phyloP scores from a whole-genome alignment of 257 asterid genomes.

The Datura wrightii region DNA sequence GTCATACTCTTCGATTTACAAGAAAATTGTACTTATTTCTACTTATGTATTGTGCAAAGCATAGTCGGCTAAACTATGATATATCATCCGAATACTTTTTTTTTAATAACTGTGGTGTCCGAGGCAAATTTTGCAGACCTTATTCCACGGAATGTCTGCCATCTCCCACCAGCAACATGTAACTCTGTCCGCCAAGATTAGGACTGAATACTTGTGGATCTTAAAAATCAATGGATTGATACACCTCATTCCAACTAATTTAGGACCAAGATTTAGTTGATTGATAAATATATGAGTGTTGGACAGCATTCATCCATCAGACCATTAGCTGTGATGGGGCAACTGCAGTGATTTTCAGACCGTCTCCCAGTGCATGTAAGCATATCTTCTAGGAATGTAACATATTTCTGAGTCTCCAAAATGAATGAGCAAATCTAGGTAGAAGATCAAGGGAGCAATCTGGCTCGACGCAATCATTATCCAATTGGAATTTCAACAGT shows the following conservation, averaged over 20 bases:
- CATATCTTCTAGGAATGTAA: too few species aligned
- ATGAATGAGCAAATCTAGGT: neutral
- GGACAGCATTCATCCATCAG: neutral
- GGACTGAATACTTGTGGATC: neutral
- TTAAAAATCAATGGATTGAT: neutral
- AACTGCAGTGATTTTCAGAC: neutral
- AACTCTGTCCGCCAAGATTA: too few species aligned
- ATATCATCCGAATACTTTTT: neutral
- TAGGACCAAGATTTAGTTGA: neutral
- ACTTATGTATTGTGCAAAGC: neutral
- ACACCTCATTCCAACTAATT: neutral
- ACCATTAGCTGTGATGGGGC: neutral
- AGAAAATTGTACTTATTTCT: neutral
- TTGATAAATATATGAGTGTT: neutral
- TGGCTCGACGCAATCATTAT: neutral
- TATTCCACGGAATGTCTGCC: too few species aligned
- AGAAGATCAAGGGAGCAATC: neutral
- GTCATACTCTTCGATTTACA: neutral
- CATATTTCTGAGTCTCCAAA: conserved; percentile 1
- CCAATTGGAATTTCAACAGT: neutral
- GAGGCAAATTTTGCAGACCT: too few species aligned
- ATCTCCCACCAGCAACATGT: too few species aligned
- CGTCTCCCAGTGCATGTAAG: too few species aligned
- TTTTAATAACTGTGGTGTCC: too few species aligned
- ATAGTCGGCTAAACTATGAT: neutral